These are phyloP conservation scores for Neocucurbitaria cava DNA, from an alignment of 2,329 filamentous ascomycete species.

Conservation along the genomic window DNA sequence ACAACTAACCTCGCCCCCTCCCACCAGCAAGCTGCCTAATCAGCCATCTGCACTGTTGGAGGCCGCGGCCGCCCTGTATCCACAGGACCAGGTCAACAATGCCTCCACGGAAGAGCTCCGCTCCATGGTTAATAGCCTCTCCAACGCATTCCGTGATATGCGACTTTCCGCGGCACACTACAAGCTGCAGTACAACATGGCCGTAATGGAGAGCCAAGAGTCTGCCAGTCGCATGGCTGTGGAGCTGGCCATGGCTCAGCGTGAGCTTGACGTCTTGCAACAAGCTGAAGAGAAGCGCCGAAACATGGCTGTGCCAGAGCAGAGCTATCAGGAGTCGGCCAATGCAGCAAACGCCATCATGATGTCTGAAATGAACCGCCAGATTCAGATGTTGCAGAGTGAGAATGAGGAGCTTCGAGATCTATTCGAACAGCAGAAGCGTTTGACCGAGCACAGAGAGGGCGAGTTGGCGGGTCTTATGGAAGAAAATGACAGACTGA, in stretches of 20 bases:
- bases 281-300: constrained; percentile 72
- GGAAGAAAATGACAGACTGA: constrained; percentile 78
- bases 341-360: constrained; percentile 64
- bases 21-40: constrained; percentile 45
- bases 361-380: constrained; percentile 55
- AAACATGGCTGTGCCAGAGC: constrained; percentile 59
- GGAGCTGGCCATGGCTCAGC: constrained; percentile 88
- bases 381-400: constrained; percentile 70
- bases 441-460: constrained; percentile 78
- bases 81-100: constrained; percentile 59
- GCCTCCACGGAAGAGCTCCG: constrained; percentile 62
- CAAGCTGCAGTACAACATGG: constrained; percentile 86
- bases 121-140: constrained; percentile 60
- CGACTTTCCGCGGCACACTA: constrained; percentile 89
- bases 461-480: constrained; percentile 72
- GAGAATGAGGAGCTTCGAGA: constrained; percentile 70
- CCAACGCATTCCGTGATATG: constrained; percentile 65
- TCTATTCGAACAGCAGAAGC: constrained; percentile 76
- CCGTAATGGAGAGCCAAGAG: constrained; percentile 83
- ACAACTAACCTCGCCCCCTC: constrained; percentile 59
- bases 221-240: constrained; percentile 86
- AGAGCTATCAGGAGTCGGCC: constrained; percentile 60
- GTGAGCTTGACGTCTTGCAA: constrained; percentile 85
- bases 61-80: constrained; percentile 53
- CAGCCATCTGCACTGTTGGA: constrained; percentile 35